Conservation (phyloP, 73 alveolate genomes). For the Paramecium caudatum region DNA sequence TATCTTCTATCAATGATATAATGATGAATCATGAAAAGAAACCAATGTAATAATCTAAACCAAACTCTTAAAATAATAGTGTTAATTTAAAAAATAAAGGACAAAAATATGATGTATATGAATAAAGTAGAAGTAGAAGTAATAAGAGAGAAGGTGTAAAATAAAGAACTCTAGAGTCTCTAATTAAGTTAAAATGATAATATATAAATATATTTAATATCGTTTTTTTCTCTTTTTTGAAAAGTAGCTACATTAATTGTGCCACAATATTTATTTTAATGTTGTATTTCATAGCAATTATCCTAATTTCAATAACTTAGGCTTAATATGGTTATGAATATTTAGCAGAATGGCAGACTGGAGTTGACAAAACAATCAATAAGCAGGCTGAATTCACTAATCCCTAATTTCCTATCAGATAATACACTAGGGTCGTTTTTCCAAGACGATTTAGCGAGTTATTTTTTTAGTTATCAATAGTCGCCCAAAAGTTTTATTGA, state of each 20-base stretch:
- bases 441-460: slow-evolving; percentile 42
- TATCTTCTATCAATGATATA: slow-evolving; percentile 32
- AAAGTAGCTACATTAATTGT: too few relatives aligned
- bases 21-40: not conserved
- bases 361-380: slow-evolving; percentile 23
- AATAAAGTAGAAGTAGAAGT: slow-evolving; percentile 16
- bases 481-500: slow-evolving; percentile 21
- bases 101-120: not conserved
- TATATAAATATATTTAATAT: not conserved
- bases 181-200: not conserved
- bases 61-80: slow-evolving; percentile 18
- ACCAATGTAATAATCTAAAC: not conserved
- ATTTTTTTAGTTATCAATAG: not conserved
- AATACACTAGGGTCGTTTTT: not conserved
- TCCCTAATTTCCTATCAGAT: slow-evolving; percentile 10
- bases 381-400: not conserved
- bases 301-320: not conserved
- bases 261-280: not conserved
- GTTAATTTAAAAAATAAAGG: not conserved
- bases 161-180: not conserved
- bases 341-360: slow-evolving; percentile 56
- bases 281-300: not conserved
- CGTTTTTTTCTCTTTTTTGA: too few relatives aligned
- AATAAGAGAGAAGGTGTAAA: not conserved
- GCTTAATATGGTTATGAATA: slow-evolving; percentile 37